Conservation (phyloP, 495 filamentous ascomycete species). For the Poronia punctata region DNA sequence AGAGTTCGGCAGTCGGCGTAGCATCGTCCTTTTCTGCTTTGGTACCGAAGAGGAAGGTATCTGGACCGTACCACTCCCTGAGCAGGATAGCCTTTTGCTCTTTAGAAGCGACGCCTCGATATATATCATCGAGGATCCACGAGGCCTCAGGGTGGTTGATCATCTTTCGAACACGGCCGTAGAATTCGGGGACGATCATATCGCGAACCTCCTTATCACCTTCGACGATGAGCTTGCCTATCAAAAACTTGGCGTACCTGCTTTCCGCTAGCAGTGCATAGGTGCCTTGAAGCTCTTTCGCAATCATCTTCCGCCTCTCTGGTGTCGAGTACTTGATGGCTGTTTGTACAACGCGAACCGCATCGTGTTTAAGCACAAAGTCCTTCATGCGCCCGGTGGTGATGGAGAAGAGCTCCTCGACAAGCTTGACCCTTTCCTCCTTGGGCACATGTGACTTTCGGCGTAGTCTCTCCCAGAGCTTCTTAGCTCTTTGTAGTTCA, state of each 20-base stretch:
- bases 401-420: slow-evolving; percentile 82
- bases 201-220: slow-evolving; percentile 79
- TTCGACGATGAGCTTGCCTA: slow-evolving; percentile 89
- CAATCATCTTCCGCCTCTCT: slow-evolving; percentile 78
- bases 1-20: slow-evolving; percentile 47
- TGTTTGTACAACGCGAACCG: slow-evolving; percentile 89
- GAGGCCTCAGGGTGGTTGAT: slow-evolving; percentile 94
- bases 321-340: slow-evolving; percentile 90
- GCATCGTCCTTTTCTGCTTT: slow-evolving; percentile 37
- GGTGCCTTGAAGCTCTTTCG: slow-evolving; percentile 75
- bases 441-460: slow-evolving; percentile 83
- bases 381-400: slow-evolving; percentile 86
- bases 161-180: slow-evolving; percentile 80
- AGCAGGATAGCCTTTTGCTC: slow-evolving; percentile 78
- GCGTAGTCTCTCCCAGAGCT: slow-evolving; percentile 91
- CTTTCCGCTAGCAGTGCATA: slow-evolving; percentile 83
- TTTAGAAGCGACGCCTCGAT: slow-evolving; percentile 73
- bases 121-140: slow-evolving; percentile 96
- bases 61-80: slow-evolving; percentile 93
- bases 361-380: slow-evolving; percentile 97
- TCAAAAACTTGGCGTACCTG: slow-evolving; percentile 92
- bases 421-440: slow-evolving; percentile 77
- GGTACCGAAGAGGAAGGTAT: slow-evolving; percentile 76
- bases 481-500: slow-evolving; percentile 80
- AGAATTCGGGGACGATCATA: slow-evolving; percentile 87